Base-by-base conservation (phyloP, 2,329 filamentous ascomycete species). In the Fusarium haematococcum region DNA sequence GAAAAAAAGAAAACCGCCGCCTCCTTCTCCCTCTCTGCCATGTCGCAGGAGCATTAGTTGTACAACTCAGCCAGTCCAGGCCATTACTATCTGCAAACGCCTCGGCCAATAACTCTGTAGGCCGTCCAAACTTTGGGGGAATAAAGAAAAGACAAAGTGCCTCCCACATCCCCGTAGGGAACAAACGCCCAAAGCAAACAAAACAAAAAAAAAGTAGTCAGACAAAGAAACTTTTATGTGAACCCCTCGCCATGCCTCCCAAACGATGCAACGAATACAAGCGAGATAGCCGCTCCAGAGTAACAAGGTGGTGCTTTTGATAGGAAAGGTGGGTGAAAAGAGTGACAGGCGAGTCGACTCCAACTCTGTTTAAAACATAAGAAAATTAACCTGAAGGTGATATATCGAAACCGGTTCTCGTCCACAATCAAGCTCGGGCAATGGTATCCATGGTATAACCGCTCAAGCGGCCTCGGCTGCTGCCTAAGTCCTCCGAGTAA, bases 161-260 rank as follows among this genome's bases (percentile, higher is more conserved):
- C 77, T 71, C 76, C 70, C 74, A 66, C 35, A 62, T 70, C 62
- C 71, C 71, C 57, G 45, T 66, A 41, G 48, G 54, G 67, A 70
- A 58, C 68, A 65, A 80, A 81, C 79, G 77, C 80, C 80, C 9
- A 61, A 58, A 43, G 62, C 64, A 72, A 72, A 68, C 69, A 71
- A 56, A 57, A 63, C 63, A 57, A 71, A 52, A 56, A 52, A 56
- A 63, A 65, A 65, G n/a, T 41, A 52, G 1, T 52, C 14, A 48
- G 69, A 72, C 50, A 70, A 76, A 63, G 63, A 77, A 74, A 73
- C 75, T 77, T 80, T 78, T 76, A 63, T 63, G 71, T 78, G 71
- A 78, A 76, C 72, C 78, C 77, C 74, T 79, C 73, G 80, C 80
- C 78, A 80, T 80, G 80, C 78, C 79, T 78, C 71, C 59, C 85